Base-by-base conservation (phyloP, 1,139 yeast genomes). In the Diutina ranongensis region DNA sequence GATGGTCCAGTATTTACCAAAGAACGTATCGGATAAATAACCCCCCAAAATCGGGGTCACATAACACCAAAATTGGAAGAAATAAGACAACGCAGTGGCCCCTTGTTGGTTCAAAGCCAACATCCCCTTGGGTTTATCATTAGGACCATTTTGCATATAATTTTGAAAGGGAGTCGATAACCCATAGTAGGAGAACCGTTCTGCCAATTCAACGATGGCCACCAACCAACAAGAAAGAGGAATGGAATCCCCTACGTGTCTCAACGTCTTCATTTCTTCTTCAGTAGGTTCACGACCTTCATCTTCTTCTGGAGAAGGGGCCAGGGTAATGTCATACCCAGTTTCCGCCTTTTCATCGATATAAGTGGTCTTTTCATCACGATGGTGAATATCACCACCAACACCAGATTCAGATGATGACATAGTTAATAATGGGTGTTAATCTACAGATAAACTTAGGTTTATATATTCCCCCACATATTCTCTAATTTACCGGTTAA, bases 21-120 rank as follows among this genome's bases (percentile, higher is more conserved):
- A 74, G 60, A 68, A 79, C 53, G 83, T 76, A 62, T 85, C 95
- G 46, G 94, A 78, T 32, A 84, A 54, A 63, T 80, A 77, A 48
- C 89, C 94, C 57, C 89, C 89, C 48, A 80, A 65, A 48, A 85
- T 71, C 34, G 95, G 95, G 44, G 92, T 81, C 44, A 83, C 71
- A 60, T 85, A 85, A 59, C 89, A 83, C 83, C 88, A 80, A 58
- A 85, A 84, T 58, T 83, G 86, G 71, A 83, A 79, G 56, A 83
- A 78, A 59, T 82, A 78, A 15, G 86, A 76, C 51, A 85, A 71
- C 25, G 86, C 92, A 45, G 86, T 79, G 32, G 94, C 88, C 8
- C 52, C 54, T 12, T 35, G 22, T 20, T 32, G 18, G 25, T 27
- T 16, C 32, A 42, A n/a, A 40, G 72, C 72, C 52, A 84, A 71